These are phyloP conservation scores for Neocucurbitaria cava DNA, from an alignment of 2,329 filamentous ascomycete species.

Conservation along the genomic window DNA sequence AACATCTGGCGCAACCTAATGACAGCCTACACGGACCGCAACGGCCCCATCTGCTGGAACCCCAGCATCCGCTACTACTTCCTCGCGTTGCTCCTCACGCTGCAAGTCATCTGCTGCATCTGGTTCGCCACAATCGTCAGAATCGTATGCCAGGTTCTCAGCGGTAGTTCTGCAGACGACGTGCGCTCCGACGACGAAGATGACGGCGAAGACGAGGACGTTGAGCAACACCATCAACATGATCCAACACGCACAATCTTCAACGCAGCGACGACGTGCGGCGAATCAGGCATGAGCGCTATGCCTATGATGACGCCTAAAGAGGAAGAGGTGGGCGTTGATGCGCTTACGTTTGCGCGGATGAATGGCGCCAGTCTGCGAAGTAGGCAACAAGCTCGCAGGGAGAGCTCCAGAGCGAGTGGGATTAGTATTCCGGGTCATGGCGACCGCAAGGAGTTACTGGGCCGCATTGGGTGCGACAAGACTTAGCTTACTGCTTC, in stretches of 20 bases:
- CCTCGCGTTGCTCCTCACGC: conserved; percentile 74
- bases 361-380: conserved; percentile 50
- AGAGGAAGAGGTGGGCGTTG: conserved; percentile 79
- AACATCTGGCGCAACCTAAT: conserved; percentile 65
- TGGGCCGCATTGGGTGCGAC: conserved; percentile 83
- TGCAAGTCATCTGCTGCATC: conserved; percentile 80
- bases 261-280: conserved; percentile 37
- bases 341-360: conserved; percentile 70
- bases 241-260: conserved; percentile 26
- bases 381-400: conserved; percentile 59
- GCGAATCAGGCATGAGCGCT: conserved; percentile 37
- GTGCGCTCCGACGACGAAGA: conserved; percentile 87
- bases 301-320: conserved; percentile 50
- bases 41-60: conserved; percentile 82
- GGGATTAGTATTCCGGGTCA: conserved; percentile 71
- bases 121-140: conserved; percentile 92
- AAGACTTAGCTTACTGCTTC: conserved; percentile 64
- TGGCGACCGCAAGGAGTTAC: conserved; percentile 79
- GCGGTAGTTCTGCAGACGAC: conserved; percentile 81
- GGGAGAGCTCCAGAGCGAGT: conserved; percentile 58
- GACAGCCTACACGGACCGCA: conserved; percentile 74
- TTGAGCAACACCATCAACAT: conserved; percentile 16
- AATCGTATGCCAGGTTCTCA: conserved; percentile 81
- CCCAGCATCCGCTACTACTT: conserved; percentile 77
- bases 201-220: conserved; percentile 68